Percentiles rank a stretch among this genome's conserved stretches.
These are phyloP conservation scores for Fraxinus velutina DNA, from an alignment of 305 asterid genomes.

Conservation along the genomic window DNA sequence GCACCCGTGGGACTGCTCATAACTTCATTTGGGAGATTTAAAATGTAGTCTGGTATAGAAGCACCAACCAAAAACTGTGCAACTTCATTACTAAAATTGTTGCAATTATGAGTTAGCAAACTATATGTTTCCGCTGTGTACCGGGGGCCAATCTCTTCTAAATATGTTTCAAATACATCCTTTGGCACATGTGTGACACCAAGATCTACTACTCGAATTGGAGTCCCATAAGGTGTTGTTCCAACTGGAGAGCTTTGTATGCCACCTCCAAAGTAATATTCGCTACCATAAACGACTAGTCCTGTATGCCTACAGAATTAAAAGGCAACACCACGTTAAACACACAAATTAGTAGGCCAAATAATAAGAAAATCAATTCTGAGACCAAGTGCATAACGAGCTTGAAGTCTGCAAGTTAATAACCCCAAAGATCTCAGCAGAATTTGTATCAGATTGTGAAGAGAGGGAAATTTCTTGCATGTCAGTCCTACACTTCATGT, in stretches of 20 bases:
- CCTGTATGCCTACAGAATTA: conserved; percentile 78
- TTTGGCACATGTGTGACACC: conserved; percentile 83
- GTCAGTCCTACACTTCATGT: neutral
- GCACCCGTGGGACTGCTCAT: conserved; percentile 89
- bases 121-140: conserved; percentile 81
- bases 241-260: conserved; percentile 71
- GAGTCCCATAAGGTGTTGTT: conserved; percentile 80
- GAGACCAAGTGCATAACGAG: neutral
- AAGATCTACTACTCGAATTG: conserved; percentile 67
- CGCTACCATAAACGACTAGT: conserved; percentile 74
- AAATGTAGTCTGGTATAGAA: conserved; percentile 74
- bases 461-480: neutral
- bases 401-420: neutral
- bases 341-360: neutral
- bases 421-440: neutral
- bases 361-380: neutral
- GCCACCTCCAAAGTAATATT: conserved; percentile 93
- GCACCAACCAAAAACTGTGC: conserved; percentile 80
- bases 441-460: neutral
- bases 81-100: conserved; percentile 88
- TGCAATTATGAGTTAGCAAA: conserved; percentile 77
- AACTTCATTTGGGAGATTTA: conserved; percentile 87
- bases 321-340: neutral
- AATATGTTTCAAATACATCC: conserved; percentile 76
- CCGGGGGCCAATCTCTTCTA: conserved; percentile 75